A percentile compares a stretch with the other conserved stretches of the same genome.
These are phyloP conservation scores for Solanum peruvianum DNA, from an alignment of 257 asterid species.

Conservation along the genomic window DNA sequence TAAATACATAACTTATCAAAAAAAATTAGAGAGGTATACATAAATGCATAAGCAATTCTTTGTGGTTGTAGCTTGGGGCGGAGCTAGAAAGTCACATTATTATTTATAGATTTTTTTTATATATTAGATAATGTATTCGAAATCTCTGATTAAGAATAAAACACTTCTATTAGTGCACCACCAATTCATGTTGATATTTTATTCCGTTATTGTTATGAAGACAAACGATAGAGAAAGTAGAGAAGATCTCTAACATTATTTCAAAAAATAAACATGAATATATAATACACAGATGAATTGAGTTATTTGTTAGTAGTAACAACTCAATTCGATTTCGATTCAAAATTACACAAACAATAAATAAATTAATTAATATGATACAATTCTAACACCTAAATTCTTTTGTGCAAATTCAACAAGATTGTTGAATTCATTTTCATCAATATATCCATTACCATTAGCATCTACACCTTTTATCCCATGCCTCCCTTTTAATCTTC, in stretches of 20 bases:
- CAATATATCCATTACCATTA: slow-evolving; percentile 22
- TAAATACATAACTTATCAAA: no score
- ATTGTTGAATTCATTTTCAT: slow-evolving; percentile 13
- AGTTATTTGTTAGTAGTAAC: background rate
- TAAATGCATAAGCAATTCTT: no score
- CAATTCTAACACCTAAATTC: slow-evolving; percentile 16
- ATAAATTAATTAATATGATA: background rate
- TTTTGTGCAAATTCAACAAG: slow-evolving; percentile 26
- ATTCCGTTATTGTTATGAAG: background rate
- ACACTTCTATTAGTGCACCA: no score
- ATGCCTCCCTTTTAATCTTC: slow-evolving; percentile 5
- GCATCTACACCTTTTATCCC: slow-evolving; percentile 20
- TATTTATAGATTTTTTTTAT: no score
- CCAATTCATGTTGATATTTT: no score
- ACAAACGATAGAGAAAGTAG: background rate
- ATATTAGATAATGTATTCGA: no score
- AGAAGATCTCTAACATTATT: background rate
- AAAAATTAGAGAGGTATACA: no score
- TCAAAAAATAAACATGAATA: background rate
- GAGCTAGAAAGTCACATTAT: no score
- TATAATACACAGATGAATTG: background rate
- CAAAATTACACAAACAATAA: background rate
- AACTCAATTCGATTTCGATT: background rate
- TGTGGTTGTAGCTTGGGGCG: no score
- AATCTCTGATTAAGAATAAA: no score